Conservation (phyloP, 129 eudicot genomes). For the Arctium lappa region DNA sequence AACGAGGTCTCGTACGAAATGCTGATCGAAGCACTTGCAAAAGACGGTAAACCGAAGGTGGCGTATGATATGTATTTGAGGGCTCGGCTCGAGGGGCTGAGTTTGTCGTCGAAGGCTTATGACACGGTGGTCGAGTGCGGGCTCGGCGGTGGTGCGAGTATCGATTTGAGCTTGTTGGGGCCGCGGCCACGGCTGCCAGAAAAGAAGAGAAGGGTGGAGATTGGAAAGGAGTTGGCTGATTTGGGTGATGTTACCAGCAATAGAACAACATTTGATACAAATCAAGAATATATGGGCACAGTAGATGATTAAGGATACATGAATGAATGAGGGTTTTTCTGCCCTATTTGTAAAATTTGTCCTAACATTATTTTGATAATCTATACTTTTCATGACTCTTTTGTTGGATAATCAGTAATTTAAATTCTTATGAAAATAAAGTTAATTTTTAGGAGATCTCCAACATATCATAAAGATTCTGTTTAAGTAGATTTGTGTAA, state of each 20-base stretch:
- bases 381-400: background rate
- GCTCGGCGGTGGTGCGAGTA: conserved; percentile 37
- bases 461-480: too few relatives aligned
- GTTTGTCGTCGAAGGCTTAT: conserved; percentile 61
- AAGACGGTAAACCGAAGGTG: conserved; percentile 81
- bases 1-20: conserved; percentile 76
- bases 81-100: conserved; percentile 55
- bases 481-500: too few relatives aligned
- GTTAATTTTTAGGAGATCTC: too few relatives aligned
- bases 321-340: background rate
- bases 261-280: conserved; percentile 34
- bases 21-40: conserved; percentile 77
- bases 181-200: conserved; percentile 56
- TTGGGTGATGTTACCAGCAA: conserved; percentile 55
- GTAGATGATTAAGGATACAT: conserved; percentile 11
- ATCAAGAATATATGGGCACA: conserved; percentile 14
- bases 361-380: background rate
- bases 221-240: conserved; percentile 33
- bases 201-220: conserved; percentile 44
- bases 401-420: background rate
- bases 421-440: too few relatives aligned
- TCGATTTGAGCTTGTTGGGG: conserved; percentile 53
- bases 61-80: conserved; percentile 74
- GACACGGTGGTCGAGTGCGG: conserved; percentile 51
- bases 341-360: background rate